Percentiles rank a stretch among this genome's conserved stretches.
These are phyloP conservation scores for Kwoniella newhampshirensis DNA, from an alignment of 768 basidiomycete species.

Conservation along the genomic window DNA sequence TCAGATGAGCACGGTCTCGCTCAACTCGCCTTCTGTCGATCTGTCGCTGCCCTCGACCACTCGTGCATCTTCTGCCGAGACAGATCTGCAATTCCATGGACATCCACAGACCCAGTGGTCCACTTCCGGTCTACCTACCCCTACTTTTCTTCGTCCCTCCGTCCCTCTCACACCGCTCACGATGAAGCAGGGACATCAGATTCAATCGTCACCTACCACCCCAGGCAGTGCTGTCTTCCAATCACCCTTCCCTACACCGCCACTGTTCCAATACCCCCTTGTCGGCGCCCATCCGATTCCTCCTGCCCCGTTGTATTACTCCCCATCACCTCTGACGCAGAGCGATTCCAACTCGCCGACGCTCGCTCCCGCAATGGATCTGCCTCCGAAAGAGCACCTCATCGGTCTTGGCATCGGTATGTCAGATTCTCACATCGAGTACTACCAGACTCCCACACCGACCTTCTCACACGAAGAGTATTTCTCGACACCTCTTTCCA, in stretches of 20 bases:
- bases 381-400: conserved; percentile 20
- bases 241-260: conserved; percentile 34
- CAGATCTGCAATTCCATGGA: conserved; percentile 7
- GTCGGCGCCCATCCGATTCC: conserved; percentile 3
- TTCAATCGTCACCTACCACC: conserved; percentile 22
- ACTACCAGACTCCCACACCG: conserved; percentile 21
- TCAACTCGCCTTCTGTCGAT: background rate
- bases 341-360: conserved; percentile 32
- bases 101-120: conserved; percentile 3
- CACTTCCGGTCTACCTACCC: conserved; percentile 14
- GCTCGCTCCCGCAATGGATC: conserved; percentile 29
- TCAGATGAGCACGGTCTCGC: conserved; percentile 1
- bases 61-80: conserved; percentile 17
- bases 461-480: conserved; percentile 30
- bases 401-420: conserved; percentile 42
- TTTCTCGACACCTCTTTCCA: conserved; percentile 21
- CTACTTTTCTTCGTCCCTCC: conserved; percentile 25
- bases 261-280: conserved; percentile 27
- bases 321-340: conserved; percentile 17
- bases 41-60: conserved; percentile 2
- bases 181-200: background rate
- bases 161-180: conserved; percentile 8
- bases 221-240: conserved; percentile 25
- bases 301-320: conserved; percentile 17
- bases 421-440: conserved; percentile 15